These are phyloP conservation scores for Hortaea werneckii DNA, from an alignment of 2,329 filamentous ascomycete species.

Conservation along the genomic window DNA sequence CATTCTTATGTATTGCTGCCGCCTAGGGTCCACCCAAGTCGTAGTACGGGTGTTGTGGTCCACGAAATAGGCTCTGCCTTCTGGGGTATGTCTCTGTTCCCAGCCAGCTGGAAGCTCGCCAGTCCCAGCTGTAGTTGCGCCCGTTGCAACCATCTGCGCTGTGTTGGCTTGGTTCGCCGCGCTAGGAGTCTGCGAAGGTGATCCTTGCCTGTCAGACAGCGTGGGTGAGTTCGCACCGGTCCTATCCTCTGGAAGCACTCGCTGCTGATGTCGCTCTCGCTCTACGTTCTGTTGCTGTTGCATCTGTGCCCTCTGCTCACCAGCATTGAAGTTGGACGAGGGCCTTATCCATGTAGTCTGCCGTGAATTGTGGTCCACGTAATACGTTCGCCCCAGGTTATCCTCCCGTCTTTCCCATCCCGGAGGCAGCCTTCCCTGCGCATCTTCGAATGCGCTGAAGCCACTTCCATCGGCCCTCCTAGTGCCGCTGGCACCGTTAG, in stretches of 20 bases:
- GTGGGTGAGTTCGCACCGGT: conserved; percentile 89
- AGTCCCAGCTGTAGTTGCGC: conserved; percentile 84
- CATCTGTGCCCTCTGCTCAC: conserved; percentile 65
- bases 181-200: conserved; percentile 25
- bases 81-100: conserved; percentile 92
- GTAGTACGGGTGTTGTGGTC: conserved; percentile 98
- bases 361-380: conserved; percentile 94
- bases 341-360: conserved; percentile 95
- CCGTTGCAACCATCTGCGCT: conserved; percentile 86
- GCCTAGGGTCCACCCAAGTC: conserved; percentile 93
- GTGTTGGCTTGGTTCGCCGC: conserved; percentile 40
- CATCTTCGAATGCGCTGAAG: conserved; percentile 90
- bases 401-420: conserved; percentile 97
- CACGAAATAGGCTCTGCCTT: conserved; percentile 92
- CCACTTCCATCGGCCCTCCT: conserved; percentile 37
- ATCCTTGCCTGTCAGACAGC: conserved; percentile 35
- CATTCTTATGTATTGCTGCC: conserved; percentile 97
- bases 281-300: conserved; percentile 90
- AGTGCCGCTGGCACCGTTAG: conserved; percentile 17
- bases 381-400: conserved; percentile 89
- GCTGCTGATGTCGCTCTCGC: conserved; percentile 85
- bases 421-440: conserved; percentile 80
- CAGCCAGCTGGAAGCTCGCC: conserved; percentile 91
- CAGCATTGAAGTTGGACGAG: conserved; percentile 64
- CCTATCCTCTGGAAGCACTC: conserved; percentile 88